Conservation (phyloP, 345 rosid species). For the Excoecaria cochinchinensis region DNA sequence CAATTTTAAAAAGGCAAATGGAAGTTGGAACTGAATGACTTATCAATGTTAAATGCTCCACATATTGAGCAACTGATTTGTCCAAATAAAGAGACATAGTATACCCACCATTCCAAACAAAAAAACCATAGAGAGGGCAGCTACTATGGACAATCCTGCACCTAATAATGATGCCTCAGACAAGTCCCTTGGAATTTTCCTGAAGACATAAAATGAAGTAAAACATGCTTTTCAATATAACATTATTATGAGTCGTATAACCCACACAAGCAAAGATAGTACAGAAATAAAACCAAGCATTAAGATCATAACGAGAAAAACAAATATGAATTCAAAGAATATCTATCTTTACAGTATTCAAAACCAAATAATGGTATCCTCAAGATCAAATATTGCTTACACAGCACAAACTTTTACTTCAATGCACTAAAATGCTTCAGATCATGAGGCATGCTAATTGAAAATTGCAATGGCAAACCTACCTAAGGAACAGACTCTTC, state of each 20-base stretch:
- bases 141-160: slow-evolving; percentile 88
- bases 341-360: too few species aligned
- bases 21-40: neutral
- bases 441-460: too few species aligned
- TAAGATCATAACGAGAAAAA: neutral
- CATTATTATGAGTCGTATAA: neutral
- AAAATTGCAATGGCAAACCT: too few species aligned
- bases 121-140: slow-evolving; percentile 83
- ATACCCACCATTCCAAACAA: slow-evolving; percentile 93
- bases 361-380: too few species aligned
- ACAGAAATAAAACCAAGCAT: neutral
- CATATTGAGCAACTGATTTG: neutral
- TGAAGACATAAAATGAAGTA: slow-evolving; percentile 33
- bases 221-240: neutral
- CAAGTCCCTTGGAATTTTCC: slow-evolving; percentile 99
- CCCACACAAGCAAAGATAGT: neutral
- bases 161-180: slow-evolving; percentile 96
- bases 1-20: neutral
- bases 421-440: too few species aligned
- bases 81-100: slow-evolving; percentile 1
- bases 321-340: neutral
- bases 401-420: too few species aligned
- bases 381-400: too few species aligned
- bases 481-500: too few species aligned
- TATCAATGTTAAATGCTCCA: neutral